Percentiles rank a stretch among this genome's conserved stretches.
Evolutionary conservation across 139 green algal genomes (phyloP).

Genomic region (Micractinium conductrix): DNA sequence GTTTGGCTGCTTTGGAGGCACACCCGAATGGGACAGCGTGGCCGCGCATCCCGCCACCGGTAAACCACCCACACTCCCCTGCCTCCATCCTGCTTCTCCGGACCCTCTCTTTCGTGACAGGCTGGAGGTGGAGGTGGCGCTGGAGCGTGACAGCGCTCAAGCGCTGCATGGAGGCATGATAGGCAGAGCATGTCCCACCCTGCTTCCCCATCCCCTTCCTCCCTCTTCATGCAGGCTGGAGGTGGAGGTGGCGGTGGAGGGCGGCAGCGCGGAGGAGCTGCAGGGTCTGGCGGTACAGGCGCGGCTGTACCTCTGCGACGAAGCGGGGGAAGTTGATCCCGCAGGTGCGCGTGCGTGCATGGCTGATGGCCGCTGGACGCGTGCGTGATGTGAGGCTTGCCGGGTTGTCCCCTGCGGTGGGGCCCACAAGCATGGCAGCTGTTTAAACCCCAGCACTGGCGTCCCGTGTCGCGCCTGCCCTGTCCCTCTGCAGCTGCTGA

Average conservation of each 20-base stretch:
- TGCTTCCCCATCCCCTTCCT: not conserved
- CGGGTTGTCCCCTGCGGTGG: too few relatives aligned
- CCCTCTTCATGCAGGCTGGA: conserved; percentile 15
- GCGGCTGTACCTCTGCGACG: conserved; percentile 26
- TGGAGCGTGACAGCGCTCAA: not conserved
- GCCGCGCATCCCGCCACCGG: too few relatives aligned
- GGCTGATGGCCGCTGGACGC: too few relatives aligned
- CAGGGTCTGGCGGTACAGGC: conserved; percentile 17
- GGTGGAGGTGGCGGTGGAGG: conserved; percentile 46
- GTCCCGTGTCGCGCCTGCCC: not conserved
- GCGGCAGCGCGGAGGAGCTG: not conserved
- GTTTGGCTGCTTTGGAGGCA: too few relatives aligned
- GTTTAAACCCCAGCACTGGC: too few relatives aligned
- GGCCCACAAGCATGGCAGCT: too few relatives aligned
- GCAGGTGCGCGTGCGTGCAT: conserved; percentile 8
- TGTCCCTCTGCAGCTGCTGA: not conserved
- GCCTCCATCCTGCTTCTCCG: not conserved
- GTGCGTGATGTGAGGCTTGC: too few relatives aligned
- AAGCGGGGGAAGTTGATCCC: not conserved
- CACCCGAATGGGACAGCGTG: too few relatives aligned
- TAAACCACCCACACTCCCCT: too few relatives aligned
- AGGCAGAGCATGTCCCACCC: too few relatives aligned
- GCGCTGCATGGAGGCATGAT: conserved; percentile 1
- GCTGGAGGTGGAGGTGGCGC: not conserved
- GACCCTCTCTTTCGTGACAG: not conserved